Percentiles rank a stretch among this genome's conserved stretches.
Conservation (phyloP, 1,284 basidiomycete species). For the Ganoderma lingzhi region DNA sequence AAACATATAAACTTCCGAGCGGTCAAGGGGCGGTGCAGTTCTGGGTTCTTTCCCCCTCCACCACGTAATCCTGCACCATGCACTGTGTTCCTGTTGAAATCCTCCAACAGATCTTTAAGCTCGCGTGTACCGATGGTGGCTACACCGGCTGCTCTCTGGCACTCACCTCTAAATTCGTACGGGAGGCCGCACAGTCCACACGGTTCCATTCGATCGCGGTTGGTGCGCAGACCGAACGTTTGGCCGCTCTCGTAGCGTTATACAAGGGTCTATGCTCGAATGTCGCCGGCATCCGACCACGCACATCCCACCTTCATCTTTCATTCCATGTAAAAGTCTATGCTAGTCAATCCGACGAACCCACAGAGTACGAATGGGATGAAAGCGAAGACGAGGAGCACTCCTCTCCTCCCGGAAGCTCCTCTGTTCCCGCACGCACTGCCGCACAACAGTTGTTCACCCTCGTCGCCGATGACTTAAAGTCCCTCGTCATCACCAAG, state of each 20-base stretch:
- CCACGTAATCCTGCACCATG: constrained; percentile 6
- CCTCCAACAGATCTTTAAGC: constrained; percentile 8
- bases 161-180: constrained; percentile 13
- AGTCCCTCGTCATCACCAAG: constrained; percentile 12
- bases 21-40: neutral
- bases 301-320: neutral
- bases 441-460: neutral
- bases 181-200: constrained; percentile 1
- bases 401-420: neutral
- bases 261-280: constrained; percentile 8
- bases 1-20: constrained; percentile 5
- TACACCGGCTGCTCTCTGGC: constrained; percentile 19
- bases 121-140: constrained; percentile 21
- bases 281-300: neutral
- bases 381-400: neutral
- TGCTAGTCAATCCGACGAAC: too few relatives aligned
- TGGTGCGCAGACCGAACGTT: neutral
- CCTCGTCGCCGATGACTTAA: constrained; percentile 9
- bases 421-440: neutral
- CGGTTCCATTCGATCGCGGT: constrained; percentile 17
- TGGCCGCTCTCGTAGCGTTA: constrained; percentile 12
- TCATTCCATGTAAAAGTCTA: neutral
- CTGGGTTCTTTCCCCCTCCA: neutral
- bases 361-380: neutral
- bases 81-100: constrained; percentile 12